Conservation (phyloP, 495 filamentous ascomycete species). For the Hypoxylon perforatum region DNA sequence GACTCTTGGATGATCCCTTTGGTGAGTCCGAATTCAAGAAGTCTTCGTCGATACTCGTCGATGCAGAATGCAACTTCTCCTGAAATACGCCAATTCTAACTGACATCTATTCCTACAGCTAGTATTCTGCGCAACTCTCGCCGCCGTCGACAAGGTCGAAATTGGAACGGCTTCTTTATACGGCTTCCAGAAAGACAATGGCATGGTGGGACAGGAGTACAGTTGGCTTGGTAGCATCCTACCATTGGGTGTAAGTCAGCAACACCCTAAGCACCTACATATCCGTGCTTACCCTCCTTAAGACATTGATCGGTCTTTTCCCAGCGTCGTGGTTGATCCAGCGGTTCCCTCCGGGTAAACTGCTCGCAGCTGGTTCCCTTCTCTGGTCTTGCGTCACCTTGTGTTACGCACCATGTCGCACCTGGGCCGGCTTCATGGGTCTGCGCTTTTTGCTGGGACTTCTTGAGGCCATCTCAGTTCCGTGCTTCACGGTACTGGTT, state of each 20-base stretch:
- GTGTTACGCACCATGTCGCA: slow-evolving; percentile 37
- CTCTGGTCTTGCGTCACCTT: slow-evolving; percentile 40
- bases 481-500: slow-evolving; percentile 31
- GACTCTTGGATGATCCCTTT: slow-evolving; percentile 59
- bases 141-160: slow-evolving; percentile 51
- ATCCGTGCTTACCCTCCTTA: not conserved
- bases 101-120: slow-evolving; percentile 19
- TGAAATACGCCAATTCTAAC: not conserved
- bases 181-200: slow-evolving; percentile 62
- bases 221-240: slow-evolving; percentile 61
- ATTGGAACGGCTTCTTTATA: slow-evolving; percentile 59
- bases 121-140: slow-evolving; percentile 39
- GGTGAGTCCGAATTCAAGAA: slow-evolving; percentile 44
- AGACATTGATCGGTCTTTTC: slow-evolving; percentile 43
- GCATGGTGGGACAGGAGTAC: slow-evolving; percentile 64
- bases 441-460: slow-evolving; percentile 39
- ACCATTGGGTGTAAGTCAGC: slow-evolving; percentile 39
- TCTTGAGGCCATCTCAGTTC: slow-evolving; percentile 27
- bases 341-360: slow-evolving; percentile 53
- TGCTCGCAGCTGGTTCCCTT: slow-evolving; percentile 40
- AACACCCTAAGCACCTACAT: not conserved
- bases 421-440: slow-evolving; percentile 45
- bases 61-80: not conserved
- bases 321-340: slow-evolving; percentile 55
- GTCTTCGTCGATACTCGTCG: not conserved